Conservation (phyloP, 2,329 filamentous ascomycete species). For the Rutstroemia sp. region DNA sequence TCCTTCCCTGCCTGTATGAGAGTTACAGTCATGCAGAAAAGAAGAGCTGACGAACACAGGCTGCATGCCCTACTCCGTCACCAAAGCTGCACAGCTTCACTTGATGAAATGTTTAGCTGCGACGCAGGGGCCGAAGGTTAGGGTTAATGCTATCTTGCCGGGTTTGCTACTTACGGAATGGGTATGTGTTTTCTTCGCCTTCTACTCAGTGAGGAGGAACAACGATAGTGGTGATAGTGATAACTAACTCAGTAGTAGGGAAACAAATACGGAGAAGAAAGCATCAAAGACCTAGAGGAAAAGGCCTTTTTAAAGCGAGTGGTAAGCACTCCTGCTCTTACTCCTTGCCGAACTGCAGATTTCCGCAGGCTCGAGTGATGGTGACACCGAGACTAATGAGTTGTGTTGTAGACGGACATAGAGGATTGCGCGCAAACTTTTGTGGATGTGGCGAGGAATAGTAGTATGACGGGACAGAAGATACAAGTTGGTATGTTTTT, state of each 20-base stretch:
- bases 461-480: constrained; percentile 29
- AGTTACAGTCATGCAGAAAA: too few species aligned
- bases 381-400: too few species aligned
- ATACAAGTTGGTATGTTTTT: constrained; percentile 27
- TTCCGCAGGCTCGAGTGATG: too few species aligned
- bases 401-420: constrained; percentile 34
- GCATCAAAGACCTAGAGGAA: constrained; percentile 40
- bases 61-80: constrained; percentile 30
- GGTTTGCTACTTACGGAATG: constrained; percentile 60
- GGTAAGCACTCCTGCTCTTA: constrained; percentile 30
- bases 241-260: not conserved
- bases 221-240: not conserved
- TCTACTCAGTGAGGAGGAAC: not conserved
- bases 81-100: constrained; percentile 47
- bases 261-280: constrained; percentile 44
- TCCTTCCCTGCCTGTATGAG: not conserved
- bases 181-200: constrained; percentile 31
- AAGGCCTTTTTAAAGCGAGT: constrained; percentile 47
- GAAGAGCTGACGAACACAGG: not conserved
- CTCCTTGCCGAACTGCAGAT: not conserved
- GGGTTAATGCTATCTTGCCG: constrained; percentile 58
- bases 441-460: constrained; percentile 45
- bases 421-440: constrained; percentile 49
- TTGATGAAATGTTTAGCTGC: constrained; percentile 57
- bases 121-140: constrained; percentile 53